A percentile compares a stretch with the other conserved stretches of the same genome.
Conservation (phyloP, 805 yeast genomes). For the Cyberlindnera americana region DNA sequence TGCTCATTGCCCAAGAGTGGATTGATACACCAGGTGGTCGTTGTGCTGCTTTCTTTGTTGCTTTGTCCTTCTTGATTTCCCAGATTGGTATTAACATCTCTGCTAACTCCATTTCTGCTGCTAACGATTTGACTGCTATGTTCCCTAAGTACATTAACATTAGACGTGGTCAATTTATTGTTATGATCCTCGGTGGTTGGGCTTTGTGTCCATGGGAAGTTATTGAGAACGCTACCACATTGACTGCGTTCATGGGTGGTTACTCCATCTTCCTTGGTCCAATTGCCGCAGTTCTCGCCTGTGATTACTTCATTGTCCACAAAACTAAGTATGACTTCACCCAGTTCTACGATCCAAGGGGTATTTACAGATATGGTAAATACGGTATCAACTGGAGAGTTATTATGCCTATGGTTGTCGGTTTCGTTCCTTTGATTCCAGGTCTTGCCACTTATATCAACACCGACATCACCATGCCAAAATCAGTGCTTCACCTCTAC, state of each 20-base stretch:
- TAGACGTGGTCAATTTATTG: constrained; percentile 42
- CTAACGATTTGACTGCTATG: constrained; percentile 64
- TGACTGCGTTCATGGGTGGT: constrained; percentile 18
- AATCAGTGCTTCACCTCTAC: constrained; percentile 11
- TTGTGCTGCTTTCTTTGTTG: constrained; percentile 72
- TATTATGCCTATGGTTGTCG: constrained; percentile 10
- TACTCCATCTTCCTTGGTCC: constrained; percentile 18
- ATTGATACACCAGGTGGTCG: constrained; percentile 45
- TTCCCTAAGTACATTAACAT: constrained; percentile 63
- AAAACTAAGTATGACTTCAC: constrained; percentile 9
- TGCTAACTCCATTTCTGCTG: constrained; percentile 64
- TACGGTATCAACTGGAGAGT: constrained; percentile 16
- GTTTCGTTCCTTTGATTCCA: constrained; percentile 15
- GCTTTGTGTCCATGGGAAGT: constrained; percentile 18
- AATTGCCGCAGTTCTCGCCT: constrained; percentile 15
- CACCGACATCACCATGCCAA: constrained; percentile 9
- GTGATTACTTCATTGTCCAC: constrained; percentile 15
- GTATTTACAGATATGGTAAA: constrained; percentile 13
- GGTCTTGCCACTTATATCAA: constrained; percentile 16
- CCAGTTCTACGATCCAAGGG: constrained; percentile 10
- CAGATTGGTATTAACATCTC: constrained; percentile 75
- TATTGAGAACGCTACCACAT: constrained; percentile 12
- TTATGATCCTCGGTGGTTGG: constrained; percentile 17
- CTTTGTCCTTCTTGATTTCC: constrained; percentile 65
- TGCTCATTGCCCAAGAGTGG: constrained; percentile 17